Conservation (phyloP, 1,284 basidiomycete species). For the Apiotrichum montevideense region DNA sequence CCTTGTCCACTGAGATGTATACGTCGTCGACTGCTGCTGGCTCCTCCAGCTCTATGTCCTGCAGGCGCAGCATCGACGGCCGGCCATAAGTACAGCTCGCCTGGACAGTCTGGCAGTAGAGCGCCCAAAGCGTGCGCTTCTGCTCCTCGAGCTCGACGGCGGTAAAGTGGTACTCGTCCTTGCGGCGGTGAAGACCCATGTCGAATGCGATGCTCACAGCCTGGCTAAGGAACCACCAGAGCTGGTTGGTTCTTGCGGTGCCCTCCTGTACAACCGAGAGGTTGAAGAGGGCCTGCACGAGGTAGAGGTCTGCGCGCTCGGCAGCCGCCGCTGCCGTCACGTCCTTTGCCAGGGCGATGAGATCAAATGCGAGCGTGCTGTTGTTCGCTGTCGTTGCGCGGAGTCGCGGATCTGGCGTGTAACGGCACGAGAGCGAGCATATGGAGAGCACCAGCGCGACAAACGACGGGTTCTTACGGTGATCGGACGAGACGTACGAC, state of each 20-base stretch:
- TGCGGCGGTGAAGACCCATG: constrained; percentile 28
- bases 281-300: constrained; percentile 33
- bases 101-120: constrained; percentile 32
- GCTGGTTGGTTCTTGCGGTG: constrained; percentile 22
- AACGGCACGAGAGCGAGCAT: constrained; percentile 30
- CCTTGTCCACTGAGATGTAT: constrained; percentile 24
- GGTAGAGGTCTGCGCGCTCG: constrained; percentile 24
- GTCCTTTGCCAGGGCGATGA: constrained; percentile 22
- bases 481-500: constrained; percentile 16
- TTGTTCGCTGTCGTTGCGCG: constrained; percentile 10
- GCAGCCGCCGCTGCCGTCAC: constrained; percentile 15
- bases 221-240: constrained; percentile 27
- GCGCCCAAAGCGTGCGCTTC: constrained; percentile 31
- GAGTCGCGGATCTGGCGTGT: constrained; percentile 23
- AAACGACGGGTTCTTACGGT: constrained; percentile 27
- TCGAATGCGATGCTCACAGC: constrained; percentile 30
- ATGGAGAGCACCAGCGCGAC: constrained; percentile 30
- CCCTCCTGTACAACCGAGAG: constrained; percentile 32
- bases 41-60: constrained; percentile 28
- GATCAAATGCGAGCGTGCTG: constrained; percentile 10
- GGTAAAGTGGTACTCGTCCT: constrained; percentile 27
- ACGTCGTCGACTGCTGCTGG: constrained; percentile 30
- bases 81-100: constrained; percentile 32
- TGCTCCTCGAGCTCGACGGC: constrained; percentile 31
- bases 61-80: constrained; percentile 24